Evolutionary conservation across 2,329 filamentous ascomycete species (phyloP), one percentile per base, ranked within the genome.

Genomic region (Aspergillus pseudotamarii): DNA sequence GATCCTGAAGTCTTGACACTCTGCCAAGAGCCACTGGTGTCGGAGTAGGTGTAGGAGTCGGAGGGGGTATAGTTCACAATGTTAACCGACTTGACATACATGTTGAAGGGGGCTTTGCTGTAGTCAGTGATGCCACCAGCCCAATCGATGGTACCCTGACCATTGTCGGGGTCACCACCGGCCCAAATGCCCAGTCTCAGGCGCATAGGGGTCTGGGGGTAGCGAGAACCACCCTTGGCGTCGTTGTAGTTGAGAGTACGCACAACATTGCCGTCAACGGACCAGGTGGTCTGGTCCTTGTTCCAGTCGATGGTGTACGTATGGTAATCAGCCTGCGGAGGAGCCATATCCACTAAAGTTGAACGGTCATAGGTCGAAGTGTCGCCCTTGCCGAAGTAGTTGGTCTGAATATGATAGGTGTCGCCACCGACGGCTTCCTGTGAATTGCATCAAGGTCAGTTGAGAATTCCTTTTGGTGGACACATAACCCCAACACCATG

Each of bases 341-440:
- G 79, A 66, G 81, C 69, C 72, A 89, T 81, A 1, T 86, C 80
- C 77, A 94, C 91, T 76, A 92, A 93, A 61, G 91, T 89, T 65
- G 90, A 94, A 63, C 94, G 91, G 80, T 96, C 92, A 82, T 95
- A 96, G 16, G 86, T 86, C 9, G 72, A 71, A 0, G 91, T 93
- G 71, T 92, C 86, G 63, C 94, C 95, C 80, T 98, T 97, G 77
- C 94, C 93, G 71, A 98, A 99, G 82, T 96, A 99, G 80, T 98
- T 97, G 71, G 90, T 91, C 80, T 98, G 93, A 34, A 80, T 74
- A 30, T 73, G 66, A 45, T 66, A 72, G 23, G 68, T 73, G 57
- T 76, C 71, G 30, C 75, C 71, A 54, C 79, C 79, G 53, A 80
- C 64, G 61, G 71, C 72, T 67, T 79, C 77, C 77, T 78, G 63